phyloP scores from a whole-genome alignment of 139 green algal species.

The Pleodorina starrii region DNA sequence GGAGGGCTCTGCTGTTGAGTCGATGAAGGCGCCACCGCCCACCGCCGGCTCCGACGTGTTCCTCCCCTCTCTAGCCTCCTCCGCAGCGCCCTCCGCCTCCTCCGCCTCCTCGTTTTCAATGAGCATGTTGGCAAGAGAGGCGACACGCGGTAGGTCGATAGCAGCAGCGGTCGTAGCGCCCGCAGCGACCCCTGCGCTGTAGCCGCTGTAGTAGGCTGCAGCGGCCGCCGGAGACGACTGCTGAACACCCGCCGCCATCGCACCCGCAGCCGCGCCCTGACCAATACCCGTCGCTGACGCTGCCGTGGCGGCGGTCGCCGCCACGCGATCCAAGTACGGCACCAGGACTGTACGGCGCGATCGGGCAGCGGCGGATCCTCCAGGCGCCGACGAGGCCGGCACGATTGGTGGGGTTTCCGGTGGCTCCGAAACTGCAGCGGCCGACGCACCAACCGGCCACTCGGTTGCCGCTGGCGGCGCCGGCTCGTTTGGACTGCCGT shows the following conservation, averaged over 20 bases:
- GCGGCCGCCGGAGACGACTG: background rate
- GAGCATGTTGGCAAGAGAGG: constrained; percentile 43
- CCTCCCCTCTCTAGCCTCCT: too few relatives aligned
- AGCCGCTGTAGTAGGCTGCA: constrained; percentile 28
- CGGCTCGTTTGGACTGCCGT: too few relatives aligned
- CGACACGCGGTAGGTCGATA: constrained; percentile 30
- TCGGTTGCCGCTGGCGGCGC: background rate
- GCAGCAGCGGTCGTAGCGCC: constrained; percentile 13
- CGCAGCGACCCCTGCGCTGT: constrained; percentile 35
- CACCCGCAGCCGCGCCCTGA: background rate
- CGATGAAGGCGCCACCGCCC: too few relatives aligned
- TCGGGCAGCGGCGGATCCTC: background rate
- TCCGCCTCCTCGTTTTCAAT: background rate
- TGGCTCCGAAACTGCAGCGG: background rate
- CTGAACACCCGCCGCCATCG: background rate
- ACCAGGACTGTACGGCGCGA: background rate
- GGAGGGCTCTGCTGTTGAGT: too few relatives aligned
- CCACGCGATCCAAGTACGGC: constrained; percentile 34
- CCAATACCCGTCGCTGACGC: background rate
- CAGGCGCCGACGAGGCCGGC: too few relatives aligned
- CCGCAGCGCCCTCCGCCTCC: background rate
- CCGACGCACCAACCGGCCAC: background rate
- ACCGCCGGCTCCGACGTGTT: too few relatives aligned
- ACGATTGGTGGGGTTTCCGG: background rate
- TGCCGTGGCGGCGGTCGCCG: background rate